Evolutionary conservation across 1,284 basidiomycete genomes (phyloP).

Genomic region (Boletus subluridellus): DNA sequence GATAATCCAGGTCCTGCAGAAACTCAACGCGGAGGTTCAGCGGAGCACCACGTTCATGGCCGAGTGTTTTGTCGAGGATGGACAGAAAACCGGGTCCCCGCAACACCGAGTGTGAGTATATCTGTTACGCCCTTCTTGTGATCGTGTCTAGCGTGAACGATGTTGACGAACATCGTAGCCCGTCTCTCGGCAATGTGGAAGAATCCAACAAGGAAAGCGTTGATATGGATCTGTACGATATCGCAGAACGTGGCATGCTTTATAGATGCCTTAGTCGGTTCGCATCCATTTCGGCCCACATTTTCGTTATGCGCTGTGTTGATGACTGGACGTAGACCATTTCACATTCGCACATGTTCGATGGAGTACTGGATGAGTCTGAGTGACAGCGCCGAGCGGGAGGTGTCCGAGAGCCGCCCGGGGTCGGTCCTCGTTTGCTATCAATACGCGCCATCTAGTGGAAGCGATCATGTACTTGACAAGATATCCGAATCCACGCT

Average conservation of each 20-base stretch:
- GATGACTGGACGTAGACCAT: conserved; percentile 4
- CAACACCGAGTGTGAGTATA: too few species aligned
- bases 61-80: too few species aligned
- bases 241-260: conserved; percentile 1
- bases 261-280: conserved; percentile 15
- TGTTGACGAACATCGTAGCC: too few species aligned
- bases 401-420: background rate
- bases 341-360: background rate
- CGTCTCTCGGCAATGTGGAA: too few species aligned
- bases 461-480: background rate
- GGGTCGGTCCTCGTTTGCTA: too few species aligned
- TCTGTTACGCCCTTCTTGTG: too few species aligned
- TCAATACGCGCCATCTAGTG: background rate
- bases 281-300: background rate
- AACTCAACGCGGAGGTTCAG: too few species aligned
- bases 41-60: too few species aligned
- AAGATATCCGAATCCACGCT: background rate
- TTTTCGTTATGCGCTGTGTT: background rate
- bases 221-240: conserved; percentile 1
- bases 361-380: background rate
- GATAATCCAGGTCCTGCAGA: too few species aligned
- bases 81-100: too few species aligned
- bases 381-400: background rate
- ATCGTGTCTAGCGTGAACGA: too few species aligned
- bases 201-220: background rate